Evolutionary conservation across 495 filamentous ascomycete genomes (phyloP).

Genomic region (Oidiodendron maius): DNA sequence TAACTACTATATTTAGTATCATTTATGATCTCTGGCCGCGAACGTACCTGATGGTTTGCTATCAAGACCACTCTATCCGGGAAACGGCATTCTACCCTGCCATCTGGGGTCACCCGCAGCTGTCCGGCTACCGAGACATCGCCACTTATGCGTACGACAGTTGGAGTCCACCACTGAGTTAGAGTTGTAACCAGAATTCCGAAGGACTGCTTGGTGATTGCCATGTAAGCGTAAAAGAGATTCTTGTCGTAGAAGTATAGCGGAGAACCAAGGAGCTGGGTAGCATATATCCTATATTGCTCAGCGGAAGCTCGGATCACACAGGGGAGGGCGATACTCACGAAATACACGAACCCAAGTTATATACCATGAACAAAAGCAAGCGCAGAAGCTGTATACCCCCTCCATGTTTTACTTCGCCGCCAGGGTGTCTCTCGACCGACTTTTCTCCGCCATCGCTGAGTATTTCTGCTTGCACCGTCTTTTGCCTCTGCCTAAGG

Average conservation of each 20-base stretch:
- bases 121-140: slow-evolving; percentile 67
- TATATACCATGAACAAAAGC: slow-evolving; percentile 58
- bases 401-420: slow-evolving; percentile 61
- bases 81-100: slow-evolving; percentile 64
- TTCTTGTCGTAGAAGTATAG: slow-evolving; percentile 65
- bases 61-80: slow-evolving; percentile 74
- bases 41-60: slow-evolving; percentile 70
- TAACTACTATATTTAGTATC: slow-evolving; percentile 32
- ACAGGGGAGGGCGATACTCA: too few relatives aligned
- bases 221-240: slow-evolving; percentile 72
- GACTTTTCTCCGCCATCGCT: background rate
- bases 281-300: slow-evolving; percentile 47
- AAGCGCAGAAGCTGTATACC: slow-evolving; percentile 60
- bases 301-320: slow-evolving; percentile 1
- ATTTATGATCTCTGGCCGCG: background rate
- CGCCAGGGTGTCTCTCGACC: slow-evolving; percentile 46
- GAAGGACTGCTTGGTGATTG: slow-evolving; percentile 70
- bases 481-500: slow-evolving; percentile 14
- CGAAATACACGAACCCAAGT: slow-evolving; percentile 37
- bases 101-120: slow-evolving; percentile 56
- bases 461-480: background rate
- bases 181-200: slow-evolving; percentile 67
- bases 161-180: slow-evolving; percentile 79
- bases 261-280: slow-evolving; percentile 63
- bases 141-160: slow-evolving; percentile 67